A percentile compares a stretch with the other conserved stretches of the same genome.
These are phyloP conservation scores for Talaromyces sp. DNA, from an alignment of 2,329 filamentous ascomycete genomes.

Conservation along the genomic window DNA sequence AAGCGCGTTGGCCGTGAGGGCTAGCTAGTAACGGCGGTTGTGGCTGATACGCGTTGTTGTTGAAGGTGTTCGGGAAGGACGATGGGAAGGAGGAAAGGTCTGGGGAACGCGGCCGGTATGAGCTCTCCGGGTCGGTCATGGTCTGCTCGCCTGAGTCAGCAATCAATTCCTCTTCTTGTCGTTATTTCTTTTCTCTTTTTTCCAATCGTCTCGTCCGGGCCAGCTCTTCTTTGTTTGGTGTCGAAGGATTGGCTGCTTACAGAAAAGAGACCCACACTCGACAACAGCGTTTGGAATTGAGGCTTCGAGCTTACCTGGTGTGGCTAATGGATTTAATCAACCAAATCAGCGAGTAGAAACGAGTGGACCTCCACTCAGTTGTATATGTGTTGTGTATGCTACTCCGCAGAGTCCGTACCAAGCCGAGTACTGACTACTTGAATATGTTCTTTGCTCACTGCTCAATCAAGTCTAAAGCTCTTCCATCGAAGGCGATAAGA, in stretches of 20 bases:
- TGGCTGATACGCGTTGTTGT: slow-evolving; percentile 29
- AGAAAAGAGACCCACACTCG: background rate
- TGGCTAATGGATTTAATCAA: background rate
- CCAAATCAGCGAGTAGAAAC: background rate
- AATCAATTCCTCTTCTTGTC: background rate
- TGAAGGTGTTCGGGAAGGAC: slow-evolving; percentile 36
- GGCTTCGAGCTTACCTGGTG: slow-evolving; percentile 4
- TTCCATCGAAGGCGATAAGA: background rate
- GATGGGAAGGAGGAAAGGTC: slow-evolving; percentile 50
- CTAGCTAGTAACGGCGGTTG: slow-evolving; percentile 29
- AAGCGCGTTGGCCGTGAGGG: slow-evolving; percentile 38
- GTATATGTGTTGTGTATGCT: background rate
- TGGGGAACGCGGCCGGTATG: slow-evolving; percentile 48
- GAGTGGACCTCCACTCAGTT: background rate
- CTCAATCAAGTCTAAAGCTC: too few relatives aligned
- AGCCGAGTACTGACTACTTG: background rate
- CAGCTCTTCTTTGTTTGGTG: background rate
- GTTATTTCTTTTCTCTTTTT: background rate
- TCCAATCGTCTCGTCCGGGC: background rate
- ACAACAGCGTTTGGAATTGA: slow-evolving; percentile 2
- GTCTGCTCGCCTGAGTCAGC: slow-evolving; percentile 18
- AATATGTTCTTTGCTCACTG: background rate
- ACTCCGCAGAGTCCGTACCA: background rate
- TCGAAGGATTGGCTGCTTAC: slow-evolving; percentile 2
- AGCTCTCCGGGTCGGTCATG: slow-evolving; percentile 45